Conservation (phyloP, 768 basidiomycete species). For the Boletus bicolor region DNA sequence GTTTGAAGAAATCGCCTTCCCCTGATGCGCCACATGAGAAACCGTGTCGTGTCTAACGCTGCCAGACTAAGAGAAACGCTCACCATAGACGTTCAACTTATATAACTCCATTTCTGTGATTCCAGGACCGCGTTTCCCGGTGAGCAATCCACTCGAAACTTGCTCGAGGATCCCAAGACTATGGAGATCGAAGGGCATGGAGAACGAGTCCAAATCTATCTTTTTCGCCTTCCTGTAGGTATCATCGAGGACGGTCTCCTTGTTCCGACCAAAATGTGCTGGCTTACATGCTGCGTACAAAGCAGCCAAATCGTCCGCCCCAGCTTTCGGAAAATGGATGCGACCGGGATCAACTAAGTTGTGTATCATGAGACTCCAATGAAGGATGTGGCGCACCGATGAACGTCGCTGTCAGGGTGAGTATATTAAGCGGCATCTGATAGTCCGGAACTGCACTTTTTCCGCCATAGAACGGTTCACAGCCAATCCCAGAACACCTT, state of each 20-base stretch:
- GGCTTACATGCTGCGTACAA: background rate
- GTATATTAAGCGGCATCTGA: background rate
- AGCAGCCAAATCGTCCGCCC: background rate
- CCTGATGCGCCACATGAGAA: background rate
- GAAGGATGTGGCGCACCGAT: background rate
- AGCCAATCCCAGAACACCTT: background rate
- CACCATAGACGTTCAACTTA: slow-evolving; percentile 48
- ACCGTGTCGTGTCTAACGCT: background rate
- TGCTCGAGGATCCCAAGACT: background rate
- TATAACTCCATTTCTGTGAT: slow-evolving; percentile 33
- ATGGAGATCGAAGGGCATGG: slow-evolving; percentile 5
- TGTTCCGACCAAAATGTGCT: background rate
- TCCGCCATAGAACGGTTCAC: background rate
- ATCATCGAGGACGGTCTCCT: background rate
- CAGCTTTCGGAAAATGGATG: background rate
- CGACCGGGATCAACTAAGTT: background rate
- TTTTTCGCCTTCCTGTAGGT: slow-evolving; percentile 42
- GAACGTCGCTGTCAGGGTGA: background rate
- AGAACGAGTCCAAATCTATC: slow-evolving; percentile 36
- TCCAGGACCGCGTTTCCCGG: background rate
- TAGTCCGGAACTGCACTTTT: background rate
- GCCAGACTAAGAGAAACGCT: background rate
- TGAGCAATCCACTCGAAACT: background rate
- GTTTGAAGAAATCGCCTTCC: background rate
- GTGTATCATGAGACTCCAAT: background rate